A percentile compares a stretch with the other conserved stretches of the same genome.
These are phyloP conservation scores for Bipolaris oryzae DNA, from an alignment of 2,329 filamentous ascomycete species.

Conservation along the genomic window DNA sequence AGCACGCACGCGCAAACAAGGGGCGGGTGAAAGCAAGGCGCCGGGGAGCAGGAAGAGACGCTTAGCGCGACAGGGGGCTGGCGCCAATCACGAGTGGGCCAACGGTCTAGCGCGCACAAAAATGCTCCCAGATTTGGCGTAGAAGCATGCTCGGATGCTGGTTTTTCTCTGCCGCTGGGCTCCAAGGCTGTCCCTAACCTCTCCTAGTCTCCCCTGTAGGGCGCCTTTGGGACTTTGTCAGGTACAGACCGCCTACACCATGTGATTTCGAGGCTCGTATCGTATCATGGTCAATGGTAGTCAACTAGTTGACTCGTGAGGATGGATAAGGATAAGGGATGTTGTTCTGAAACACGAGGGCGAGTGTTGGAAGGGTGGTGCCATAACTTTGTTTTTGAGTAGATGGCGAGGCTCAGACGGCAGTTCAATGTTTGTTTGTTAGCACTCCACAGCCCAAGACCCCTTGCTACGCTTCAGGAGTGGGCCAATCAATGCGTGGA, in stretches of 20 bases:
- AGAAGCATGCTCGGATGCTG: slow-evolving; percentile 17
- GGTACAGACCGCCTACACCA: slow-evolving; percentile 13
- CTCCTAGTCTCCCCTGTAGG: not conserved
- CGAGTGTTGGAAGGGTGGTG: not conserved
- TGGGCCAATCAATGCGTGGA: slow-evolving; percentile 23
- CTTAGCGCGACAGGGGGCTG: slow-evolving; percentile 25
- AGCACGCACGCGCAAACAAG: slow-evolving; percentile 20
- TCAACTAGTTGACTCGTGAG: slow-evolving; percentile 16
- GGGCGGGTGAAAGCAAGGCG: slow-evolving; percentile 21
- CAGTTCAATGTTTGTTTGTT: slow-evolving; percentile 35
- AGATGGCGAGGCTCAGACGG: slow-evolving; percentile 22
- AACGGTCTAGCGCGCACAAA: slow-evolving; percentile 30
- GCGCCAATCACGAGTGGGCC: slow-evolving; percentile 37
- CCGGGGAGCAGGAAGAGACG: slow-evolving; percentile 11
- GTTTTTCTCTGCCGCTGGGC: slow-evolving; percentile 19
- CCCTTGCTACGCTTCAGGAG: slow-evolving; percentile 14
- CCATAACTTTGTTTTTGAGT: slow-evolving; percentile 21
- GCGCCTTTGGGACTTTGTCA: slow-evolving; percentile 8
- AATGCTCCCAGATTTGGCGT: slow-evolving; percentile 35
- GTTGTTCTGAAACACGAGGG: slow-evolving; percentile 13
- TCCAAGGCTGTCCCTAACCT: slow-evolving; percentile 28
- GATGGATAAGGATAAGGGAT: not conserved
- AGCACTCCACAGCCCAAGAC: slow-evolving; percentile 1
- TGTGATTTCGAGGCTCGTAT: slow-evolving; percentile 18
- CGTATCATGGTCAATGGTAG: slow-evolving; percentile 11